Evolutionary conservation across 108 stramenopile species (phyloP).

Genomic region (Discostella stelligeroides): DNA sequence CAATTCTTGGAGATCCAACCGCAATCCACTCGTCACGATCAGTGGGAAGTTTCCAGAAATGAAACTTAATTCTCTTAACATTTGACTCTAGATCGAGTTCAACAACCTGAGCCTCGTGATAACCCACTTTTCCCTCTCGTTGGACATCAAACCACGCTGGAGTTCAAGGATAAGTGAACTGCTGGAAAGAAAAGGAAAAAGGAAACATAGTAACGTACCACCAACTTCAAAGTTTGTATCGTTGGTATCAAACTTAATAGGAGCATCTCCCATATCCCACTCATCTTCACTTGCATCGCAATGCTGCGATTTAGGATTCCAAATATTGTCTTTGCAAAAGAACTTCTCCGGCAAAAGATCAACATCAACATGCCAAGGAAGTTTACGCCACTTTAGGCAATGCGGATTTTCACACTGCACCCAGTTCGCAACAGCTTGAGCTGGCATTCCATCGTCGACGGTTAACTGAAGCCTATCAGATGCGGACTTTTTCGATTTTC

Average conservation of each 20-base stretch:
- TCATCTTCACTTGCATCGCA: conserved; percentile 84
- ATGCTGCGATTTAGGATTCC: conserved; percentile 65
- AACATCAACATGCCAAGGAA: conserved; percentile 89
- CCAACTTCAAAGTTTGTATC: conserved; percentile 47
- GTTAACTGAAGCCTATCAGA: conserved; percentile 65
- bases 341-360: conserved; percentile 83
- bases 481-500: conserved; percentile 34
- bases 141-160: conserved; percentile 82
- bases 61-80: conserved; percentile 69
- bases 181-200: conserved; percentile 7
- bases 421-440: conserved; percentile 89
- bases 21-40: conserved; percentile 80
- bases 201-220: conserved; percentile 22
- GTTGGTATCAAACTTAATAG: conserved; percentile 39
- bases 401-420: conserved; percentile 90
- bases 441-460: conserved; percentile 84
- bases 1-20: conserved; percentile 65
- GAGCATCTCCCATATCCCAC: conserved; percentile 74
- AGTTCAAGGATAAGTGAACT: conserved; percentile 1
- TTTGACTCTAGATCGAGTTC: conserved; percentile 60
- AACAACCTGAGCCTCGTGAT: conserved; percentile 61
- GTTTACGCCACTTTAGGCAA: conserved; percentile 89
- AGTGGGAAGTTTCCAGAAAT: conserved; percentile 55
- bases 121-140: conserved; percentile 62
- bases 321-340: conserved; percentile 84